Base-by-base conservation (phyloP, 257 asterid genomes). In the Marsdenia floribunda region DNA sequence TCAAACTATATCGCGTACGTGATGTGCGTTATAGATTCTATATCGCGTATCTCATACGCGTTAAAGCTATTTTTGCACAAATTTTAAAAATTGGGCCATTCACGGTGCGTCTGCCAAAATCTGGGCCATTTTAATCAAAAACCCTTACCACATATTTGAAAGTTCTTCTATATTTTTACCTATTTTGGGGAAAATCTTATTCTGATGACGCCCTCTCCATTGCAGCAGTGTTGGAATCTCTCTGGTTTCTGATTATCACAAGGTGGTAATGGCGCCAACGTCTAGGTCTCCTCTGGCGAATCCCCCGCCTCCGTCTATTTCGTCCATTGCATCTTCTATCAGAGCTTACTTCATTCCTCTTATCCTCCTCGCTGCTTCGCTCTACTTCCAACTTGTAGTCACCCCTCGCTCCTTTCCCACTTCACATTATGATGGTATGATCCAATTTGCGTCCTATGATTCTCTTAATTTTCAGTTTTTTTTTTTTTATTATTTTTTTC, bases 341-440 rank as follows among this genome's bases (percentile, higher is more conserved):
- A 87, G 67, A 84, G 91, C 91, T 18, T 95, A 95, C 81, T 85
- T 76, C 9, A 14, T 92, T 59, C 98, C 99, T 38, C 77, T 92
- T n/a, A 9, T 88, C 44, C 92, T 95, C 44, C 84, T 95, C 21
- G 83, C 80, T 3, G 59, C 87, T 10, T 79, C 97, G n/a, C 54
- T 95, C 64, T 85, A 87, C 87, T 90, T 81, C 78, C 98, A 95
- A 85, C 88, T 95, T 40, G 87, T 90, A 74, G 88, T 89, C 58
- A 73, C 86, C 82, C 99, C 94, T 57, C 90, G 92, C 66, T 84
- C 84, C 68, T 95, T 87, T 70, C 99, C 98, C 18, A 88, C 85
- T 24, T 82, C 97, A 35, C 87, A 95, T 83, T 95, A 95, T 79
- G 92, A 90, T 52, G 96, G 99, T 93, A 80, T 65, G 68, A 42